Conservation (phyloP, 2,329 filamentous ascomycete species). For the Xylariales sp. region DNA sequence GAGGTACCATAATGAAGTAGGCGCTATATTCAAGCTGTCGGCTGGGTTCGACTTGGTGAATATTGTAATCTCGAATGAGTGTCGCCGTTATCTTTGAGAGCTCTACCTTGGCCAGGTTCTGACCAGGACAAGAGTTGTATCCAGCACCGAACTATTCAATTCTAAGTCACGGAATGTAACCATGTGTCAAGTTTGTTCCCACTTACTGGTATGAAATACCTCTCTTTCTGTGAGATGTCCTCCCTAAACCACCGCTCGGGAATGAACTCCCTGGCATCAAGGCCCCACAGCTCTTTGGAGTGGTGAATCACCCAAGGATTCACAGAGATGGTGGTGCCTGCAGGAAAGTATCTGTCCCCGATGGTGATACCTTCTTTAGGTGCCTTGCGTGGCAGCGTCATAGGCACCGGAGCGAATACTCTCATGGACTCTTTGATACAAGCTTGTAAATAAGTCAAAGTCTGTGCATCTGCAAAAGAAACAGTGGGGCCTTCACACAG, state of each 20-base stretch:
- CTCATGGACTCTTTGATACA: constrained; percentile 28
- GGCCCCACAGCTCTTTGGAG: constrained; percentile 17
- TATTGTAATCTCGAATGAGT: constrained; percentile 12
- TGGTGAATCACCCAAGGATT: constrained; percentile 21
- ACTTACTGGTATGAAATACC: constrained; percentile 15
- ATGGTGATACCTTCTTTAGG: constrained; percentile 19
- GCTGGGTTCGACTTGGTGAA: constrained; percentile 10
- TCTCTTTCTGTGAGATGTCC: constrained; percentile 10
- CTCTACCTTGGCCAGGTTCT: constrained; percentile 14
- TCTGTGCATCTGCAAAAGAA: constrained; percentile 20
- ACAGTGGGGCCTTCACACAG: constrained; percentile 11
- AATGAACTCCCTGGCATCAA: constrained; percentile 15
- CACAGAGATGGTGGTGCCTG: constrained; percentile 20
- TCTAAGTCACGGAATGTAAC: background rate
- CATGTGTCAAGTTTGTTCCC: background rate
- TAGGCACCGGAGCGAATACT: constrained; percentile 20
- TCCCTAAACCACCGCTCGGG: constrained; percentile 18
- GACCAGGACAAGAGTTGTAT: constrained; percentile 10
- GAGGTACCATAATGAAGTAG: constrained; percentile 10
- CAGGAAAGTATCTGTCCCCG: constrained; percentile 19
- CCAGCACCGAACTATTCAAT: constrained; percentile 6
- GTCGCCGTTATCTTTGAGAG: constrained; percentile 14
- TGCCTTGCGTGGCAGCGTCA: constrained; percentile 22
- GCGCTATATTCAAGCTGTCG: constrained; percentile 13
- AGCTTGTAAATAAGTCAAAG: constrained; percentile 25